phyloP scores from a whole-genome alignment of 768 basidiomycete genomes.

The Boletus eberwhitei region DNA sequence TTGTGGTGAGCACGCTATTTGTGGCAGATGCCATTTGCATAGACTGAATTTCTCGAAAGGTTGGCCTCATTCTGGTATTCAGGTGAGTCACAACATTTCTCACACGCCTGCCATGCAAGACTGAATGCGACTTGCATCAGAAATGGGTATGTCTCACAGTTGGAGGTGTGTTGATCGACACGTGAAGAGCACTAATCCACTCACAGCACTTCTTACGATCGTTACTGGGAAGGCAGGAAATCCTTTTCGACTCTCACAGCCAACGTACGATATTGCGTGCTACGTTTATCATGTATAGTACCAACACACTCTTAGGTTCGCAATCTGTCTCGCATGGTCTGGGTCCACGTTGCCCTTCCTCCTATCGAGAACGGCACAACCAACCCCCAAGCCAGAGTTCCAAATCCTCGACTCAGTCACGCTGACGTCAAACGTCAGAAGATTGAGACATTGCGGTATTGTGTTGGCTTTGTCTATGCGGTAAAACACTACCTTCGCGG shows the following conservation, averaged over 20 bases:
- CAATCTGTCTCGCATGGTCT: slow-evolving; percentile 73
- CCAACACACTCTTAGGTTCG: slow-evolving; percentile 43
- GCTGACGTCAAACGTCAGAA: slow-evolving; percentile 63
- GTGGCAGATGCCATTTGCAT: neutral
- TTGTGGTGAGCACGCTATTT: slow-evolving; percentile 62
- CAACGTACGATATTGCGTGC: slow-evolving; percentile 38
- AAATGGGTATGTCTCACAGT: slow-evolving; percentile 53
- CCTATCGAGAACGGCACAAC: slow-evolving; percentile 44
- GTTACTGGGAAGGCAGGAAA: slow-evolving; percentile 88
- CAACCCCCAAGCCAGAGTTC: slow-evolving; percentile 51
- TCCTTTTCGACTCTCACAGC: slow-evolving; percentile 70
- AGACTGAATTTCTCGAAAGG: slow-evolving; percentile 39
- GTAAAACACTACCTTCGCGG: slow-evolving; percentile 80
- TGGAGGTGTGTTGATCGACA: neutral
- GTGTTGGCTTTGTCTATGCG: slow-evolving; percentile 69
- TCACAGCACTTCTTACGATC: slow-evolving; percentile 76
- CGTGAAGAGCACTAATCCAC: neutral
- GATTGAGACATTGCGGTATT: slow-evolving; percentile 63
- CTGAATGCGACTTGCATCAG: slow-evolving; percentile 32
- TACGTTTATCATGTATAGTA: neutral
- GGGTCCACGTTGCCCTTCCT: slow-evolving; percentile 74
- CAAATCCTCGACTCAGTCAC: slow-evolving; percentile 42
- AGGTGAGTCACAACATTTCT: slow-evolving; percentile 43
- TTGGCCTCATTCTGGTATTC: slow-evolving; percentile 87
- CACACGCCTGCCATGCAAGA: neutral